A percentile compares a stretch with the other conserved stretches of the same genome.
Conservation (phyloP, 257 asterid genomes). For the Phtheirospermum japonicum region DNA sequence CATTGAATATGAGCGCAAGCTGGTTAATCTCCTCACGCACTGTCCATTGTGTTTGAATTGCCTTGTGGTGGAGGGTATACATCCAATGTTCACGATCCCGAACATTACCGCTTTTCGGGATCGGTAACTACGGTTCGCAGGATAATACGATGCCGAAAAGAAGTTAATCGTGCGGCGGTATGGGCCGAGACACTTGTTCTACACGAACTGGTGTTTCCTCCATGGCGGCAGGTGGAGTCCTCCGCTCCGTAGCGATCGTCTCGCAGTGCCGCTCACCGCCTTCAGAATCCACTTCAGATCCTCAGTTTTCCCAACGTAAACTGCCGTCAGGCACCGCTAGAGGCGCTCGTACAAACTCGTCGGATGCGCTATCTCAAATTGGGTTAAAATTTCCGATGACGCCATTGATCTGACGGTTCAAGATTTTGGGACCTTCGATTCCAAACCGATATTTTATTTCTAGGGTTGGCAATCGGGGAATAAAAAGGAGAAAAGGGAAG, state of each 20-base stretch:
- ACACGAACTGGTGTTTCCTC: constrained; percentile 81
- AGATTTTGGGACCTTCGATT: too few relatives aligned
- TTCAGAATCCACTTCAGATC: constrained; percentile 54
- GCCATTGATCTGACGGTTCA: too few relatives aligned
- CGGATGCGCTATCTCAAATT: constrained; percentile 80
- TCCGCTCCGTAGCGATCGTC: constrained; percentile 56
- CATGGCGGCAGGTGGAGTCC: constrained; percentile 72
- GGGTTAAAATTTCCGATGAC: too few relatives aligned
- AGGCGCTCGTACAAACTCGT: constrained; percentile 46
- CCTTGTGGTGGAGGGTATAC: constrained; percentile 55
- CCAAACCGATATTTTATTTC: too few relatives aligned
- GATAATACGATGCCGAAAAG: constrained; percentile 31
- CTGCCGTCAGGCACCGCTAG: constrained; percentile 37
- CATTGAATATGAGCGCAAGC: constrained; percentile 41
- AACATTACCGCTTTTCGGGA: constrained; percentile 56
- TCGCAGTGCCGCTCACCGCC: constrained; percentile 56
- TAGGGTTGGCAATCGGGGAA: too few relatives aligned
- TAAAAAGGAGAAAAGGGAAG: too few relatives aligned
- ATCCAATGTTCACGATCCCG: constrained; percentile 82
- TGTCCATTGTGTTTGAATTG: constrained; percentile 30
- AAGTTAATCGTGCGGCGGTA: constrained; percentile 59
- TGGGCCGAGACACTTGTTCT: constrained; percentile 68
- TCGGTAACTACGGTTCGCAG: neutral
- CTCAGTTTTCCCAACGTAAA: constrained; percentile 54
- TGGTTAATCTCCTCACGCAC: constrained; percentile 53